Evolutionary conservation across 2,329 filamentous ascomycete species (phyloP), one percentile per base, ranked within the genome.

Genomic region (Penicillium griseofulvum): DNA sequence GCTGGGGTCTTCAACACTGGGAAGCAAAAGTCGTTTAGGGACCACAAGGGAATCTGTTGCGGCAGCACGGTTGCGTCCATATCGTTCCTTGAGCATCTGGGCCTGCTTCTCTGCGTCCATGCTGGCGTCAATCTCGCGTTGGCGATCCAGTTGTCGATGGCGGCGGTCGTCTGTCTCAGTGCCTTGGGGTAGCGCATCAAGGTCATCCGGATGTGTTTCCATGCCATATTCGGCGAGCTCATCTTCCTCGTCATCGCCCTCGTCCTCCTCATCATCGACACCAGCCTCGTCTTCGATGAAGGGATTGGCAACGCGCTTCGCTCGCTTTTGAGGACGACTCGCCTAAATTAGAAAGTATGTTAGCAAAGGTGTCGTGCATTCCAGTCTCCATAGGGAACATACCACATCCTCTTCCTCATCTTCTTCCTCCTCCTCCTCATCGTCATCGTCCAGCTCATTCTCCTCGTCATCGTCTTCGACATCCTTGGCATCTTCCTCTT

Each of bases 231-330:
- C 91, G 54, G 82, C 91, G 65, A 91, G 87, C 56, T 90, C 86
- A 52, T 96, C 91, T 65, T 95, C 91, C 65, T 97, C 93, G 49
- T 95, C 91, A 61, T 96, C 91, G 58, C 90, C 89, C 63, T 84
- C 87, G 65, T 96, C 91, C 66, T 96, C 91, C 61, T 96, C 87
- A 56, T 89, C 94, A 69, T 97, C 94, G 65, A 99, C 94, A 77
- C 97, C 94, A 72, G 94, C 94, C 81, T 99, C 94, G 68, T 93
- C 90, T 85, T 99, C 94, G 77, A 99, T 87, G 84, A 97, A 97
- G 68, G 88, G 87, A 65, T 90, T 90, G 60, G 90, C 85, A 61
- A 83, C 83, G 62, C 89, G 86, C 72, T 87, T 87, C 69, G 81
- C 77, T 55, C 92, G 89, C 75, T 97, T 97, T 66, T 88, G 84